Base-by-base conservation (phyloP, 169 alveolate genomes). In the Cryptosporidium tyzzeri region DNA sequence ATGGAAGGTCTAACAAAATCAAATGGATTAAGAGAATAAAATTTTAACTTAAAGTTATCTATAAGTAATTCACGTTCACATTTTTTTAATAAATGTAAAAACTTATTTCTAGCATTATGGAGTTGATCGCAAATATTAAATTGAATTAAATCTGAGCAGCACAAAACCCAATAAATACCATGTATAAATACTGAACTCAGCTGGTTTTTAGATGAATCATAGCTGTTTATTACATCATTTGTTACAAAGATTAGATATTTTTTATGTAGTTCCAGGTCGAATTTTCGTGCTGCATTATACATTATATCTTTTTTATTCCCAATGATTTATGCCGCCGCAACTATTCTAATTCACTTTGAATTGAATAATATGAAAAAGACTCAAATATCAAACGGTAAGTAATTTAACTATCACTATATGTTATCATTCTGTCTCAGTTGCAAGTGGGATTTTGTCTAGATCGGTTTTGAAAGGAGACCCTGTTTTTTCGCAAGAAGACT, bases 101-200 rank as follows among this genome's bases (percentile, higher is more conserved):
- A 29, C 31, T 29, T 44, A 14, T 41, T 41, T 4, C 14, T 62
- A 23, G 18, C 26, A 9, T 9, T 41, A 8, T 26, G 21, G n/a
- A 62, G 16, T 16, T 35, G 29, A n/a, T 80, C 68, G 14, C 37
- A 12, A 45, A 80, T 44, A 41, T 23, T 37, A 8, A 39, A 62
- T 37, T 65, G 41, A n/a, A 80, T 26, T 45, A 80, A 48, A 18
- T 37, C 23, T 44, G 59, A 59, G 12, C 69, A 61, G 31, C 89
- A 62, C 2, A 80, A 29, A 31, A 80, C 44, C 89, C 89, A 80
- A 29, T 62, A 80, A 12, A 80, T 39, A 1, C 89, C 89, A 65
- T 65, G 75, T 1, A 80, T 48, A 65, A 45, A 80, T 23, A 80
- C 70, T 26, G 89, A 80, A 65, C 62, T 62, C 3, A 65, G 21